Evolutionary conservation across 2,329 filamentous ascomycete species (phyloP), one percentile per base, ranked within the genome.

Genomic region (Macrophomina pseudophaseolina): DNA sequence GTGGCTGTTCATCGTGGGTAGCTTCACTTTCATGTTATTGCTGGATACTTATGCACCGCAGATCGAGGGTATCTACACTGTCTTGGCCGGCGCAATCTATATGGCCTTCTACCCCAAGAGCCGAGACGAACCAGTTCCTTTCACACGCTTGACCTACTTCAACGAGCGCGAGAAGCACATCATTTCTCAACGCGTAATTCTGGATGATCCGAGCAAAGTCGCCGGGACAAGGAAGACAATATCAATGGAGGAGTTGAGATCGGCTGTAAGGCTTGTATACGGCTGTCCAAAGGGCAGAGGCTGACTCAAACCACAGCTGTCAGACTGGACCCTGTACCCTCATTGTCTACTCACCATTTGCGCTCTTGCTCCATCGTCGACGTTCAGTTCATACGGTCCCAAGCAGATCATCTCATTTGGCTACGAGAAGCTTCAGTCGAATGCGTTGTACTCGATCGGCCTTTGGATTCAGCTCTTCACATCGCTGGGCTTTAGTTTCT

Each of bases 1-100:
- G n/a, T 80, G 78, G 77, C 79, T 80, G 42, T 80, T 80, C 69
- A 79, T 80, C 40, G 63, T 80, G 40, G 42, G 51, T 48, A 5
- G 18, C 12, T 18, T 30, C 5, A n/a, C 9, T 72, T 38, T 71
- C 74, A 71, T 60, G 69, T 11, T 73, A 71, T 28, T 69, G 71
- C 7, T 68, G 64, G 0, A 70, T 69, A 14, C 66, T 70, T 16
- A 52, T 70, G 8, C 69, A 70, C 2, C 73, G 70, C 12, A 70
- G 38, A 69, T 70, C 58, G 76, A 76, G 56, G 71, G 71, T 16
- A 60, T 72, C 8, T 75, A 78, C 68, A 78, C 77, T 11, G 72
- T 78, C 9, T 52, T 74, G 44, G 71, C 73, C 42, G 76, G 76
- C 18, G 70, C 75, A 32, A 54, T 77, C 46, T 75, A 78, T 72